Conservation (phyloP, 225 moss, liverwort and hornwort genomes). For the Thuidium tamariscinum region DNA sequence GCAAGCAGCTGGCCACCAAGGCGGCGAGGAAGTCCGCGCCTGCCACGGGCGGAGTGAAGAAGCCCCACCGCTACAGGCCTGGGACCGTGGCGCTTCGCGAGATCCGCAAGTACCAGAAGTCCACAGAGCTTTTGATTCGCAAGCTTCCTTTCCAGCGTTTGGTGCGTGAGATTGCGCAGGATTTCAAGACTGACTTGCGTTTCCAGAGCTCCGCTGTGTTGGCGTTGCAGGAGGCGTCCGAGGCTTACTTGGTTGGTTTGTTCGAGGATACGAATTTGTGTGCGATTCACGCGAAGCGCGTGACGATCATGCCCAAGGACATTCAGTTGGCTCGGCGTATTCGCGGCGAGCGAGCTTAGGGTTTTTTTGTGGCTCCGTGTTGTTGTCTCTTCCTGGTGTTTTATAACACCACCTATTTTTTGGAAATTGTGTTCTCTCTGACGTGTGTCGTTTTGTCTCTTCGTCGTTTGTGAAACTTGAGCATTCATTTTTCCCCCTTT, state of each 20-base stretch:
- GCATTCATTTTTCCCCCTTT: accelerated
- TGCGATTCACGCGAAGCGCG: background rate
- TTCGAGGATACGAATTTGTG: background rate
- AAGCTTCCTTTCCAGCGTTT: background rate
- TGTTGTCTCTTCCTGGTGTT: background rate
- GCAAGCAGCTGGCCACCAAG: background rate
- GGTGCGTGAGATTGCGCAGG: background rate
- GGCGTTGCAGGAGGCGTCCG: background rate
- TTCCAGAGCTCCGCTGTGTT: background rate
- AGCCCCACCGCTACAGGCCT: background rate
- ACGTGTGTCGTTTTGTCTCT: accelerated
- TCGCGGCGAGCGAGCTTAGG: background rate
- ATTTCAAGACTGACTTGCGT: background rate
- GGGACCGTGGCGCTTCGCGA: background rate
- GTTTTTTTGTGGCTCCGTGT: no score
- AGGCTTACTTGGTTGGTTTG: background rate
- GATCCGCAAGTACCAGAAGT: background rate
- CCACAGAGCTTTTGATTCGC: background rate
- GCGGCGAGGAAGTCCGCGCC: background rate
- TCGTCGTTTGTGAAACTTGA: accelerated
- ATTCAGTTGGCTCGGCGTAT: background rate
- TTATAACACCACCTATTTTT: background rate
- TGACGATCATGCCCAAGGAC: background rate
- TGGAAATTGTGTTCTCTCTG: background rate
- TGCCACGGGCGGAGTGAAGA: background rate